Conservation (phyloP, 768 basidiomycete species). For the Gelatoporia subvermispora region DNA sequence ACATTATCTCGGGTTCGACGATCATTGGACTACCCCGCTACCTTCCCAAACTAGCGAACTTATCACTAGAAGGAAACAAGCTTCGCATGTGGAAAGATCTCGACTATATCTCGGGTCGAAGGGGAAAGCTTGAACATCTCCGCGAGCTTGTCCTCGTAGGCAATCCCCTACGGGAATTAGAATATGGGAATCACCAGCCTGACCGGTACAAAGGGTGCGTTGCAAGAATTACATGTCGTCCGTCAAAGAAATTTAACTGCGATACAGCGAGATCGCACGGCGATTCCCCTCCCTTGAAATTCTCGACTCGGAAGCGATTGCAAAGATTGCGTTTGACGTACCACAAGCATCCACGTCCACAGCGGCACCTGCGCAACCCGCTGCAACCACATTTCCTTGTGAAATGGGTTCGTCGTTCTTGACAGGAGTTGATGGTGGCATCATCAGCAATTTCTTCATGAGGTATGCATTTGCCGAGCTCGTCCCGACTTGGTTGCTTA, state of each 20-base stretch:
- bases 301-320: constrained; percentile 77
- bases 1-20: constrained; percentile 53
- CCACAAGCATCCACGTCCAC: constrained; percentile 48
- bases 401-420: constrained; percentile 72
- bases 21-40: constrained; percentile 63
- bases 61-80: constrained; percentile 77
- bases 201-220: constrained; percentile 68
- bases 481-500: neutral
- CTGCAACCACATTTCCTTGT: constrained; percentile 71
- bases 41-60: constrained; percentile 73
- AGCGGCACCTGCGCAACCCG: constrained; percentile 34
- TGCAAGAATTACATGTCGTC: neutral
- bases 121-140: constrained; percentile 55
- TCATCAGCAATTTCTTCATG: constrained; percentile 75
- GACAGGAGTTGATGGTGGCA: constrained; percentile 61
- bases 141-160: constrained; percentile 71
- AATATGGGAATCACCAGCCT: constrained; percentile 49
- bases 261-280: constrained; percentile 60
- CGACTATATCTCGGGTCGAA: constrained; percentile 54
- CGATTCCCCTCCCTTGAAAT: constrained; percentile 80
- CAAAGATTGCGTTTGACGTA: constrained; percentile 76
- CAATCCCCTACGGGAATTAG: constrained; percentile 67
- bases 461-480: constrained; percentile 40
- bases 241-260: neutral
- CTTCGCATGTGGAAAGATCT: constrained; percentile 68